Base-by-base conservation (phyloP, 2,329 filamentous ascomycete species). In the Elsinoe fawcettii region DNA sequence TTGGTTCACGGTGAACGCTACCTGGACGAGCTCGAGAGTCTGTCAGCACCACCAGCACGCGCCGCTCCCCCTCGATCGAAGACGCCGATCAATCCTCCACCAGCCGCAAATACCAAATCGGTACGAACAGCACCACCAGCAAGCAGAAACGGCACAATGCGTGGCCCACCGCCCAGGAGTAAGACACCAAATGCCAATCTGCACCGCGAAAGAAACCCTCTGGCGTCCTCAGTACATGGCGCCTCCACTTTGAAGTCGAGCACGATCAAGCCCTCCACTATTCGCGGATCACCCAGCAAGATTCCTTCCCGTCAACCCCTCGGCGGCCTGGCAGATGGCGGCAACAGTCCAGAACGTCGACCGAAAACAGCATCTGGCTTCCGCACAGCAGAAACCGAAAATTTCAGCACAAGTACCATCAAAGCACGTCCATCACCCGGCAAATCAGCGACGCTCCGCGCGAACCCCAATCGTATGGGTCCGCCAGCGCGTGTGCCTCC, bases 1-100 rank as follows among this genome's bases (percentile, higher is more conserved):
- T 77, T 95, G 46, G 91, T 99, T 12, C 90, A 93, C 63, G 93
- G 93, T 27, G 87, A 96, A 67, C 81, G 89, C 62, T 99, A 96
- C 67, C 78, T 99, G 34, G 90, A 97, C 62, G 81, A 86, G 59
- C 74, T 97, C n/a, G 86, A 90, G 53, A 32, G 12, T 16, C 23
- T 32, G 9, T 55, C 53, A 9, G 79, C 78, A 9, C 78, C 79
- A 14, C 80, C 84, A 23, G 67, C 79, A 9, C 80, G 80, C 61
- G 79, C 77, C 9, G 77, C 81, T 12, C 84, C 86, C 63, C 37
- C 65, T 63, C 77, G 83, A 62, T 83, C 87, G 18, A 96, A 91
- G 74, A 93, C 89, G 7, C 89, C 88, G 3, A 47, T 47, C 9
- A 61, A 59, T 20, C 61, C 60, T 25, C 62, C 59, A 9, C 58